These are phyloP conservation scores for Macrophomina tecta DNA, from an alignment of 2,329 filamentous ascomycete genomes.

Conservation along the genomic window DNA sequence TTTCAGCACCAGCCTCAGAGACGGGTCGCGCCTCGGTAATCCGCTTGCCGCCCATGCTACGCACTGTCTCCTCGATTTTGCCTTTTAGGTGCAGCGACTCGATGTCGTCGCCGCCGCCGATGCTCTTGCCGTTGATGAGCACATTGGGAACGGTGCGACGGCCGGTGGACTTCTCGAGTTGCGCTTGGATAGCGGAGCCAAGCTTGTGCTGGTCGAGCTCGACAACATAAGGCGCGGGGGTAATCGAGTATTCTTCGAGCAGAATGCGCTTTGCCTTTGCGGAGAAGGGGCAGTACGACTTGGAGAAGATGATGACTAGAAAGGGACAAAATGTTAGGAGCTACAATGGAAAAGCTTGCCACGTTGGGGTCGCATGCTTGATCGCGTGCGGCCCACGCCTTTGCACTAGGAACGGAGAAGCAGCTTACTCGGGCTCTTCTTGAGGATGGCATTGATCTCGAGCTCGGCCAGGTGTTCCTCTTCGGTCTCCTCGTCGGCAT, in stretches of 20 bases:
- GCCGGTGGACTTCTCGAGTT: conserved; percentile 75
- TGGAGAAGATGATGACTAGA: conserved; percentile 92
- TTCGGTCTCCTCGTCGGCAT: conserved; percentile 52
- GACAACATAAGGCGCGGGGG: conserved; percentile 82
- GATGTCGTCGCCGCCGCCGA: conserved; percentile 90
- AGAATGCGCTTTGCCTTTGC: conserved; percentile 84
- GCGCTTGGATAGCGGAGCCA: conserved; percentile 73
- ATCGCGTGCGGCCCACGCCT: background rate
- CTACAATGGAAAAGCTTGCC: background rate
- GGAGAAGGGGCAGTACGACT: conserved; percentile 88
- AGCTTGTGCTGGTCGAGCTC: conserved; percentile 86
- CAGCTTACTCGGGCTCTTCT: conserved; percentile 76
- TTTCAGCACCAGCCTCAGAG: conserved; percentile 12
- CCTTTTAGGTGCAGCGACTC: conserved; percentile 68
- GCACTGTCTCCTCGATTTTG: conserved; percentile 73
- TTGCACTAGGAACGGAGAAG: background rate
- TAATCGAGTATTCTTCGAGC: conserved; percentile 82
- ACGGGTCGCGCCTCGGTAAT: conserved; percentile 46
- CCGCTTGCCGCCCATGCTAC: conserved; percentile 73
- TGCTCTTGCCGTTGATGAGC: conserved; percentile 83
- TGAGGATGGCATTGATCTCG: conserved; percentile 79
- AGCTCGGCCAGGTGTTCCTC: conserved; percentile 70
- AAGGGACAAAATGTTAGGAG: background rate
- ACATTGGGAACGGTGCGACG: conserved; percentile 90
- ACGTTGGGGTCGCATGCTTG: conserved; percentile 37